Conservation (phyloP, 805 yeast genomes). For the Ogataea saltuana region DNA sequence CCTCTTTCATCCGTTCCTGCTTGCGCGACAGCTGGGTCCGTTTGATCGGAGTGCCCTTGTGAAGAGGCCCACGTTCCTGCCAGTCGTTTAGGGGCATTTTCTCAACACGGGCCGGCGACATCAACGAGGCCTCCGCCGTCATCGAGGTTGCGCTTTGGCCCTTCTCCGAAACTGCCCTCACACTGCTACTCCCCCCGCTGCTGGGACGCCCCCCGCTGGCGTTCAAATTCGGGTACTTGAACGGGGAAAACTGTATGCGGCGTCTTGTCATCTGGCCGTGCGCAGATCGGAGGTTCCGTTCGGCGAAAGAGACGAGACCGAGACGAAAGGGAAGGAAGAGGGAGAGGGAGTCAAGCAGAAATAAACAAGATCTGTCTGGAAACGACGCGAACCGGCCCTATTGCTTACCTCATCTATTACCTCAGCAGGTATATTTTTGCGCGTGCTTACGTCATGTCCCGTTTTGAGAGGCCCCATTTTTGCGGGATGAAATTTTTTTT, state of each 20-base stretch:
- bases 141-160: background rate
- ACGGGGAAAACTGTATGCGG: constrained; percentile 26
- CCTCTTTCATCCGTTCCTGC: background rate
- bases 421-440: background rate
- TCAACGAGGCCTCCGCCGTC: background rate
- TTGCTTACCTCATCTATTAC: background rate
- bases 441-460: constrained; percentile 2
- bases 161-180: no score
- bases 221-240: constrained; percentile 19
- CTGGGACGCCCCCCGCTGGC: background rate
- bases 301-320: background rate
- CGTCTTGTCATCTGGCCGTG: constrained; percentile 20
- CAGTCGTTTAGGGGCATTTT: constrained; percentile 17
- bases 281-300: background rate
- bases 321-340: background rate
- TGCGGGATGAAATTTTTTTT: constrained; percentile 1
- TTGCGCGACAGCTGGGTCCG: background rate
- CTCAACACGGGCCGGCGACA: constrained; percentile 3
- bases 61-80: constrained; percentile 16
- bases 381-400: background rate
- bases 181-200: background rate
- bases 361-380: background rate
- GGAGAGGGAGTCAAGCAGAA: no score
- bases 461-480: constrained; percentile 1
- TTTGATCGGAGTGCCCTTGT: constrained; percentile 20